phyloP scores from a whole-genome alignment of 768 basidiomycete genomes.

The Tephrocybe sp. region DNA sequence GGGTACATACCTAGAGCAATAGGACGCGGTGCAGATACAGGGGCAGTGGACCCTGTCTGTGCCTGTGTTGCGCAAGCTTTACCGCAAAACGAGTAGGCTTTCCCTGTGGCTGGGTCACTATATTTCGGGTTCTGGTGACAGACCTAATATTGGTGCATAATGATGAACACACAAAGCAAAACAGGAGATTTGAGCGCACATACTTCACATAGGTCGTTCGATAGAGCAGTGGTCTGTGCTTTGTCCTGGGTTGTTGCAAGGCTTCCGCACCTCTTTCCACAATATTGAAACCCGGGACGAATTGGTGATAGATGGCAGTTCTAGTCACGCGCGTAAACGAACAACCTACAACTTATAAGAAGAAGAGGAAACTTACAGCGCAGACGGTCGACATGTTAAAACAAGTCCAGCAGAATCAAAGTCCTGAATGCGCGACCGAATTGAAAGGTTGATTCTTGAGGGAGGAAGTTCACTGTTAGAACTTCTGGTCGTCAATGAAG shows the following conservation, averaged over 20 bases:
- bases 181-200: constrained; percentile 11
- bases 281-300: constrained; percentile 58
- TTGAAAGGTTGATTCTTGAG: too few species aligned
- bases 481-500: too few species aligned
- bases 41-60: neutral
- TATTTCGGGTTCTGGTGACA: constrained; percentile 62
- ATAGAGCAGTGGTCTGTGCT: constrained; percentile 20
- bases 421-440: too few species aligned
- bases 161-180: neutral
- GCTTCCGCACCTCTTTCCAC: constrained; percentile 56
- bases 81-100: constrained; percentile 58
- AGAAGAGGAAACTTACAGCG: neutral
- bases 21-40: neutral
- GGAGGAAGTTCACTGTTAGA: too few species aligned
- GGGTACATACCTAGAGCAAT: constrained; percentile 16
- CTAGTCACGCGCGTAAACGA: constrained; percentile 31
- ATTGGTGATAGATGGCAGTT: constrained; percentile 58
- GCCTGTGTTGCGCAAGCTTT: constrained; percentile 49
- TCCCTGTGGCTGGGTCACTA: constrained; percentile 46
- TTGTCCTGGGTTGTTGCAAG: too few species aligned
- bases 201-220: constrained; percentile 48
- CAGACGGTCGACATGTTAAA: constrained; percentile 2
- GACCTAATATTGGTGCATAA: constrained; percentile 34
- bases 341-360: neutral
- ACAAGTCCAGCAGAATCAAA: too few species aligned